Conservation (phyloP, 768 basidiomycete species). For the Lentinula guzmanii region DNA sequence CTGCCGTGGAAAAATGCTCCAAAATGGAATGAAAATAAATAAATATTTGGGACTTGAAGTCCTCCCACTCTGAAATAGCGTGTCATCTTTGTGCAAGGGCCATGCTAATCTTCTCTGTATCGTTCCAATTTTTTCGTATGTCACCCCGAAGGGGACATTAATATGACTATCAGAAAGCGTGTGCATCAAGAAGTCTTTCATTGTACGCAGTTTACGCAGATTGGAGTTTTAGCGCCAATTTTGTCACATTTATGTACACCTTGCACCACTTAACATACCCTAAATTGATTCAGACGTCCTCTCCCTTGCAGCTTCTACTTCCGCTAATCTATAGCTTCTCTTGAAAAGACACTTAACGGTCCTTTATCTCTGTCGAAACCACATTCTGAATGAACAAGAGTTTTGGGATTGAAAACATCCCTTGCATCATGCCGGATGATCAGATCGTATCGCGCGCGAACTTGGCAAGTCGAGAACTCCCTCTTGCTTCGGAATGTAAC, state of each 20-base stretch:
- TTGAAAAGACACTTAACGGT: slow-evolving; percentile 26
- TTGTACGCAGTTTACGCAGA: no score
- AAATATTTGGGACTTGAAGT: no score
- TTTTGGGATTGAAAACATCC: slow-evolving; percentile 17
- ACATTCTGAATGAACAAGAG: slow-evolving; percentile 21
- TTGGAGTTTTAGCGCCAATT: no score
- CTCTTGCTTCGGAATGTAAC: not conserved
- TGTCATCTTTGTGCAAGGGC: slow-evolving; percentile 99
- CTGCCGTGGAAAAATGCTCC: no score
- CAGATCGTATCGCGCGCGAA: slow-evolving; percentile 12
- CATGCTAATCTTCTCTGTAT: slow-evolving; percentile 99
- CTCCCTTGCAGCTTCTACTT: slow-evolving; percentile 29
- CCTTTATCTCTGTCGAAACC: slow-evolving; percentile 19
- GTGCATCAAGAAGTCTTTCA: no score
- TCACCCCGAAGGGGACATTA: slow-evolving; percentile 6
- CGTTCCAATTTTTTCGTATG: slow-evolving; percentile 69
- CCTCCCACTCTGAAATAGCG: slow-evolving; percentile 36
- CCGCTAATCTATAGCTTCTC: no score
- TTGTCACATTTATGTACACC: no score
- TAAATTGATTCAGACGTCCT: no score
- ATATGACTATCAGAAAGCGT: no score
- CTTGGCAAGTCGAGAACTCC: slow-evolving; percentile 14
- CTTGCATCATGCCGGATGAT: slow-evolving; percentile 15
- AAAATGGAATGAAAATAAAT: no score
- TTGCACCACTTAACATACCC: no score